Conservation (phyloP, 2,329 filamentous ascomycete genomes). For the Colletotrichum caudatum region DNA sequence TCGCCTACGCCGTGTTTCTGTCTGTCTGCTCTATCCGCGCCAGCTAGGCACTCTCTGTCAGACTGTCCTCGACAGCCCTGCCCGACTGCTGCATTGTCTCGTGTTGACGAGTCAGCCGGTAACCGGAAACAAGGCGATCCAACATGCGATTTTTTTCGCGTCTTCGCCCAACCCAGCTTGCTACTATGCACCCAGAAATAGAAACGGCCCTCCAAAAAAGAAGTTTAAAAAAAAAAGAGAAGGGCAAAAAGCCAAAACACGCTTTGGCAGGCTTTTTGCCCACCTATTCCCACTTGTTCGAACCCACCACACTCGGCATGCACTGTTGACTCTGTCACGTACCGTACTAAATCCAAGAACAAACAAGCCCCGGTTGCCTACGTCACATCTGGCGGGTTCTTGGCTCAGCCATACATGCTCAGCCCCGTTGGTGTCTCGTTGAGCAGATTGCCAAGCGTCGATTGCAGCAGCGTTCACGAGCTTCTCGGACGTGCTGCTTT, state of each 20-base stretch:
- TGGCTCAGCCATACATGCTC: neutral
- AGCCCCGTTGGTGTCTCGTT: neutral
- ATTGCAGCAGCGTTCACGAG: neutral
- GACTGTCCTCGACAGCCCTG: neutral
- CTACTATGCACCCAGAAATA: conserved; percentile 9
- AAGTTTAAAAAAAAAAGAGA: neutral
- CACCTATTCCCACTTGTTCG: neutral
- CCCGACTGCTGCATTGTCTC: neutral
- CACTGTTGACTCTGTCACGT: neutral
- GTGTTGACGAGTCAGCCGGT: conserved; percentile 15
- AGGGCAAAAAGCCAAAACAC: neutral
- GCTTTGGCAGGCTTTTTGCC: neutral
- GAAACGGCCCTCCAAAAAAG: neutral
- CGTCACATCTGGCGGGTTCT: neutral
- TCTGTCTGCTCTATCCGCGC: neutral
- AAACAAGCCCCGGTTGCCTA: neutral
- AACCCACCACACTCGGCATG: neutral
- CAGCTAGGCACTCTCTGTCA: too few species aligned
- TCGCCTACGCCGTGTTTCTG: neutral
- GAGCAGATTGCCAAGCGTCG: neutral
- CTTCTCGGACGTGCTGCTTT: neutral
- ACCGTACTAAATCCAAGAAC: neutral
- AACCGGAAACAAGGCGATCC: neutral
- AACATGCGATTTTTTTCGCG: neutral
- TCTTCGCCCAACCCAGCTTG: neutral